These are phyloP conservation scores for Salvia miltiorrhiza DNA, from an alignment of 257 asterid genomes.

Conservation along the genomic window DNA sequence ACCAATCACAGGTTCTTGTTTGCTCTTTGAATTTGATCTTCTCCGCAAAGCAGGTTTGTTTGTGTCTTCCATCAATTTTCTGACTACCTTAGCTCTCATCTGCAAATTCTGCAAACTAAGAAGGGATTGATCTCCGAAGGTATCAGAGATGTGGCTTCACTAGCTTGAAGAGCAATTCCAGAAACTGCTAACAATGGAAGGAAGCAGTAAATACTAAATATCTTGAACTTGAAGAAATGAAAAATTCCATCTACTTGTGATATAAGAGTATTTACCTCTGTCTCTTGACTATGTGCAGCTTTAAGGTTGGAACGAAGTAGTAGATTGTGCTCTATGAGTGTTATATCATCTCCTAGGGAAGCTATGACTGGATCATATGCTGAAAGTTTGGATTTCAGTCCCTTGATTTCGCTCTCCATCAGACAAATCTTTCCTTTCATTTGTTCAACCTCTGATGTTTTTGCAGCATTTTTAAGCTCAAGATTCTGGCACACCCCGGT, in stretches of 20 bases:
- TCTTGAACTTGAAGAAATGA: neutral
- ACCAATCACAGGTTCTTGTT: constrained; percentile 23
- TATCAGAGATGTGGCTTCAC: constrained; percentile 18
- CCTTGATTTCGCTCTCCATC: constrained; percentile 60
- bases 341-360: constrained; percentile 59
- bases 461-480: constrained; percentile 42
- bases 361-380: constrained; percentile 61
- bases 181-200: constrained; percentile 32
- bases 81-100: constrained; percentile 53
- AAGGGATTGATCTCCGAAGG: constrained; percentile 37
- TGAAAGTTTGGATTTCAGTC: constrained; percentile 49
- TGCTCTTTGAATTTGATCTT: constrained; percentile 29
- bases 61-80: constrained; percentile 51
- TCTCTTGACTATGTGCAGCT: constrained; percentile 36
- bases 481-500: constrained; percentile 51
- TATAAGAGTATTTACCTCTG: constrained; percentile 47
- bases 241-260: neutral
- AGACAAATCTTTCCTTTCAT: constrained; percentile 50
- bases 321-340: constrained; percentile 63
- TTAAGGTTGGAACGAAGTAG: constrained; percentile 42
- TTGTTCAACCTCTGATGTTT: constrained; percentile 49
- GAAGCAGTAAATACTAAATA: neutral
- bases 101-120: constrained; percentile 56
- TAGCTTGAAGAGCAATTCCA: constrained; percentile 31
- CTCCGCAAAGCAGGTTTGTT: constrained; percentile 30